Evolutionary conservation across 257 asterid species (phyloP), one percentile per base, ranked within the genome.

Genomic region (Leonotis leonurus): DNA sequence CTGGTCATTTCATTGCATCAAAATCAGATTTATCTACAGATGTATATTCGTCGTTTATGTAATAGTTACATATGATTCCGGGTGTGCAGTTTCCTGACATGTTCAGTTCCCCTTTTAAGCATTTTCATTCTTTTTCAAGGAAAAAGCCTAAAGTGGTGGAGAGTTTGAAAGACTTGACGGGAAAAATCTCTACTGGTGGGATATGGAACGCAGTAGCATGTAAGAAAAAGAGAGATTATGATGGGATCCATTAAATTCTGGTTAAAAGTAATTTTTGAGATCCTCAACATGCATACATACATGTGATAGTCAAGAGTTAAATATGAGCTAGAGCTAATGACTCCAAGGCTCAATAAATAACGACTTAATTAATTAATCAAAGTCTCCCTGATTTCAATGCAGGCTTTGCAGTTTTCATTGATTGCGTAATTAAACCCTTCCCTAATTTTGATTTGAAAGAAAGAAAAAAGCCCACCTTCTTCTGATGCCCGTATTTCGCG

Each of bases 401-500:
- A n/a, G n/a, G 13, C 11, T 33, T 43, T 36, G 41, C 56, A 52
- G 44, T 54, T 52, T 12, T 65, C 81, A 72, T 71, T 68, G 71
- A 69, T 57, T 64, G 53, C 26, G 40, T 10, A 60, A 68, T 44
- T 24, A 67, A 62, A 20, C 32, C 1, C n/a, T n/a, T 14, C 27
- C 6, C 27, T 51, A 32, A 32, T 24, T 16, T 21, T n/a, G 50
- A 9, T 63, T 32, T n/a, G n/a, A n/a, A n/a, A n/a, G n/a, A n/a
- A n/a, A 27, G 3, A 33, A 33, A 14, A 62, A 64, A 16, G 29
- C 76, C 73, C 63, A 88, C 98, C 98, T 92, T 80, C 98, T 75
- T 69, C 91, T 86, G 83, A 84, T 81, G 57, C 83, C 95, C 95
- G 97, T 65, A 78, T 81, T 92, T 83, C 85, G 82, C 88, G 97